Conservation (phyloP, 2,329 filamentous ascomycete genomes). For the Paracorniculantispora psalliotae region DNA sequence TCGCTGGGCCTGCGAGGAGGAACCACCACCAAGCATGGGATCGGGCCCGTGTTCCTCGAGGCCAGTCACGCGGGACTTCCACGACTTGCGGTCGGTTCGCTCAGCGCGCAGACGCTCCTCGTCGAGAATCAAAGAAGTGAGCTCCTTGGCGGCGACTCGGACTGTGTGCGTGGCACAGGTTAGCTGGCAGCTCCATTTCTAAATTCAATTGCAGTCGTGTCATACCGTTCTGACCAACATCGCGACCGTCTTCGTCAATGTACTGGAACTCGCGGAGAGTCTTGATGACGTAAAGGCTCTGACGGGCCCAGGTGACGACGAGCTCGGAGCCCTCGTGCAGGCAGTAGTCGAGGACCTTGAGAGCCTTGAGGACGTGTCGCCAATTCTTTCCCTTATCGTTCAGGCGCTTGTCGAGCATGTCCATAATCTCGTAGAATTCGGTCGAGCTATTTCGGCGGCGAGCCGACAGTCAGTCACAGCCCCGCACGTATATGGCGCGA, state of each 20-base stretch:
- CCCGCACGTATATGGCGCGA: slow-evolving; percentile 1
- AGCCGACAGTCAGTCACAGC: neutral
- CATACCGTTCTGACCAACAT: slow-evolving; percentile 94
- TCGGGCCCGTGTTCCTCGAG: slow-evolving; percentile 71
- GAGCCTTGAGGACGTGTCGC: slow-evolving; percentile 93
- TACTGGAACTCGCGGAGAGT: slow-evolving; percentile 96
- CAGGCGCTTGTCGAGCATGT: slow-evolving; percentile 97
- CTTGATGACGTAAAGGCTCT: slow-evolving; percentile 99
- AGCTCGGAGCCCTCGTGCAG: slow-evolving; percentile 95
- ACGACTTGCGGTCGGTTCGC: slow-evolving; percentile 83
- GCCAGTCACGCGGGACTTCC: slow-evolving; percentile 94
- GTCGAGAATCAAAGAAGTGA: slow-evolving; percentile 86
- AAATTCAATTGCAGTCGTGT: slow-evolving; percentile 12
- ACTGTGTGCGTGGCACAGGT: slow-evolving; percentile 49
- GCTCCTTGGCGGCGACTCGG: slow-evolving; percentile 89
- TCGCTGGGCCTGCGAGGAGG: slow-evolving; percentile 30
- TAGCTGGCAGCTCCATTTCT: slow-evolving; percentile 2
- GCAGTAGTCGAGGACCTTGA: slow-evolving; percentile 97
- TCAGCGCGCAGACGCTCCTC: slow-evolving; percentile 89
- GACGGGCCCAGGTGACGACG: slow-evolving; percentile 94
- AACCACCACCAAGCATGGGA: slow-evolving; percentile 36
- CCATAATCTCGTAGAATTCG: slow-evolving; percentile 99
- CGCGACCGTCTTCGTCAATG: slow-evolving; percentile 88
- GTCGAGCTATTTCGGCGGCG: slow-evolving; percentile 58
- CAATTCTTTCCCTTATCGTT: slow-evolving; percentile 99